phyloP scores from a whole-genome alignment of 1,284 basidiomycete genomes.

The Papiliotrema laurentii region DNA sequence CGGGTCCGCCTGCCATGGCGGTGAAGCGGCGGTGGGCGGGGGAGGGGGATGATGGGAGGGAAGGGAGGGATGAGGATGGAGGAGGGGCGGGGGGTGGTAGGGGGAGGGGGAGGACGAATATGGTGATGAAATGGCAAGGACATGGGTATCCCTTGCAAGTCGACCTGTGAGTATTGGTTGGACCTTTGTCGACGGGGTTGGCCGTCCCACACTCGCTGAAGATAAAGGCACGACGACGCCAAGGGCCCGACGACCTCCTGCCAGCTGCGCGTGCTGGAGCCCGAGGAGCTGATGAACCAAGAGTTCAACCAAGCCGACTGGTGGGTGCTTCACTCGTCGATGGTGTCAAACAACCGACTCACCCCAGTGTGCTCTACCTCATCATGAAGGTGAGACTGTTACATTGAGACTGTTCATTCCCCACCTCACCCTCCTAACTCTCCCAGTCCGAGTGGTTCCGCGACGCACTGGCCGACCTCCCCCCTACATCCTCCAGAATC shows the following conservation, averaged over 20 bases:
- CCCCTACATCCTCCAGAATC: constrained; percentile 73
- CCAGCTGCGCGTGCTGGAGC: constrained; percentile 78
- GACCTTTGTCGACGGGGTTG: neutral
- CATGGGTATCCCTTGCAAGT: constrained; percentile 72
- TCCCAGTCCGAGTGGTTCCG: constrained; percentile 80
- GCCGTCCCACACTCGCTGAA: neutral
- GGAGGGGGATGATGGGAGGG: constrained; percentile 46
- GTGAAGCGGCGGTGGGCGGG: constrained; percentile 45
- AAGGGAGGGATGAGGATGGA: constrained; percentile 50
- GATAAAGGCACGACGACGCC: constrained; percentile 70
- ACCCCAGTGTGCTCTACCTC: constrained; percentile 67
- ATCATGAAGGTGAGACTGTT: constrained; percentile 67
- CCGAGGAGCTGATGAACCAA: constrained; percentile 74
- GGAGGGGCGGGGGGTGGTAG: constrained; percentile 30
- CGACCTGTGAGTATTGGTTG: constrained; percentile 60
- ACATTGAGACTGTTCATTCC: too few relatives aligned
- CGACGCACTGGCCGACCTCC: constrained; percentile 84
- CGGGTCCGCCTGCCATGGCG: constrained; percentile 6
- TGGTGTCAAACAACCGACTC: too few relatives aligned
- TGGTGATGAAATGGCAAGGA: constrained; percentile 78
- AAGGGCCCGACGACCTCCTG: constrained; percentile 82
- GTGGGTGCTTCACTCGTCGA: constrained; percentile 55
- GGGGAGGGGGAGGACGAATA: constrained; percentile 57
- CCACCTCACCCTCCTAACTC: too few relatives aligned
- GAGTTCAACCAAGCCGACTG: constrained; percentile 66